These are phyloP conservation scores for Paracoccidioides brasiliensis DNA, from an alignment of 2,329 filamentous ascomycete genomes.

Conservation along the genomic window DNA sequence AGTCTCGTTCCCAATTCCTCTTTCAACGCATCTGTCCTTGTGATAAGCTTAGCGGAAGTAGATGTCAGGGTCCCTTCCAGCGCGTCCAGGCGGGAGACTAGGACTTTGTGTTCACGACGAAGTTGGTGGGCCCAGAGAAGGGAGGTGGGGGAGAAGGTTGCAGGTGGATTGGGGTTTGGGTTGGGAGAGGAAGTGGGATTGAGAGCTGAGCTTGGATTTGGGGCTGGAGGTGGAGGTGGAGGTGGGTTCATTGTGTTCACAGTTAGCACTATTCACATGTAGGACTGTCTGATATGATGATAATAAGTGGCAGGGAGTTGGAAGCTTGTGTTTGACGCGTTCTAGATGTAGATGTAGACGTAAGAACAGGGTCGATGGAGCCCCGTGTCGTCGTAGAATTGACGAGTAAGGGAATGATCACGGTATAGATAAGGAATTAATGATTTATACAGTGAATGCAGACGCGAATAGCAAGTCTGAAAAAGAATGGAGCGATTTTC, in stretches of 20 bases:
- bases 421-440: too few relatives aligned
- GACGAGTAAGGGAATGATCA: too few relatives aligned
- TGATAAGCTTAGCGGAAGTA: neutral
- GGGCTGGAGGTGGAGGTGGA: slow-evolving; percentile 2
- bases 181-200: slow-evolving; percentile 1
- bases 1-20: neutral
- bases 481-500: too few relatives aligned
- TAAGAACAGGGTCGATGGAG: neutral
- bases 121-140: slow-evolving; percentile 29
- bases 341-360: neutral
- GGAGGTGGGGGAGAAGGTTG: slow-evolving; percentile 8
- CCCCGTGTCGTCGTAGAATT: too few relatives aligned
- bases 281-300: neutral
- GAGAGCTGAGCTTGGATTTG: slow-evolving; percentile 4
- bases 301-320: too few relatives aligned
- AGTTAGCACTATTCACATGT: neutral
- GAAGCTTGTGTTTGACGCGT: neutral
- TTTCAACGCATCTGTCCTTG: neutral
- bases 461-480: too few relatives aligned
- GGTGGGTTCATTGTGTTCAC: neutral
- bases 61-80: slow-evolving; percentile 7
- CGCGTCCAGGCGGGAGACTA: slow-evolving; percentile 17
- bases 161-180: slow-evolving; percentile 2
- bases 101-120: slow-evolving; percentile 24
- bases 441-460: too few relatives aligned